phyloP scores from a whole-genome alignment of 179 eudicot genomes.

The Gypsophila paniculata region DNA sequence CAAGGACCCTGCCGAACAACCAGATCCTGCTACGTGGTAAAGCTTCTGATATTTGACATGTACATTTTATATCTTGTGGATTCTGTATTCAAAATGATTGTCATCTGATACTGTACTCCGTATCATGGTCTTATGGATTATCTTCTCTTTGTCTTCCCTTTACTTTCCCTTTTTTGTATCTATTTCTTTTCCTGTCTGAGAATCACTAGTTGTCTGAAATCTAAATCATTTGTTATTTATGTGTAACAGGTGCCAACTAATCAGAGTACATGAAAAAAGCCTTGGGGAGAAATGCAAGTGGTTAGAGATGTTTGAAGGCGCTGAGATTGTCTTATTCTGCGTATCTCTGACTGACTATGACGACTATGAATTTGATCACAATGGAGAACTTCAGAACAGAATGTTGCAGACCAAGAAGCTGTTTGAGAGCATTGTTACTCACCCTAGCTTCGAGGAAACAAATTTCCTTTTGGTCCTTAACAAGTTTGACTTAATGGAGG shows the following conservation, averaged over 20 bases:
- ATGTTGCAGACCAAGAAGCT: conserved; percentile 56
- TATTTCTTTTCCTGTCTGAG: neutral
- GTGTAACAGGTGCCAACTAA: conserved; percentile 50
- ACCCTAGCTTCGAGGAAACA: conserved; percentile 43
- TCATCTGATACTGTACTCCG: neutral
- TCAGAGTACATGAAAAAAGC: conserved; percentile 42
- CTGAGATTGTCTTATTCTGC: conserved; percentile 42
- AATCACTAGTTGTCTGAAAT: neutral
- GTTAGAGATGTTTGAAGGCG: conserved; percentile 68
- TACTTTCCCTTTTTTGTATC: neutral
- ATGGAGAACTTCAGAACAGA: conserved; percentile 44
- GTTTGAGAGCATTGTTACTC: conserved; percentile 42
- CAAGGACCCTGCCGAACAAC: conserved; percentile 22
- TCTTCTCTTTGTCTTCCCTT: neutral
- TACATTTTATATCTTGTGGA: neutral
- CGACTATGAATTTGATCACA: conserved; percentile 34
- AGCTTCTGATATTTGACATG: conserved; percentile 3
- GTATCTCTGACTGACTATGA: conserved; percentile 53
- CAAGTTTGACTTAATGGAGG: conserved; percentile 58
- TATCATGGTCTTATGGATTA: neutral
- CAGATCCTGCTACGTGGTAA: conserved; percentile 36
- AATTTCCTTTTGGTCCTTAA: conserved; percentile 50
- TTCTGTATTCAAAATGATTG: neutral
- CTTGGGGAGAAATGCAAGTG: conserved; percentile 57
- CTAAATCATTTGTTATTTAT: neutral